Conservation (phyloP, 2,329 filamentous ascomycete species). For the Ophiostoma pallidulum region DNA sequence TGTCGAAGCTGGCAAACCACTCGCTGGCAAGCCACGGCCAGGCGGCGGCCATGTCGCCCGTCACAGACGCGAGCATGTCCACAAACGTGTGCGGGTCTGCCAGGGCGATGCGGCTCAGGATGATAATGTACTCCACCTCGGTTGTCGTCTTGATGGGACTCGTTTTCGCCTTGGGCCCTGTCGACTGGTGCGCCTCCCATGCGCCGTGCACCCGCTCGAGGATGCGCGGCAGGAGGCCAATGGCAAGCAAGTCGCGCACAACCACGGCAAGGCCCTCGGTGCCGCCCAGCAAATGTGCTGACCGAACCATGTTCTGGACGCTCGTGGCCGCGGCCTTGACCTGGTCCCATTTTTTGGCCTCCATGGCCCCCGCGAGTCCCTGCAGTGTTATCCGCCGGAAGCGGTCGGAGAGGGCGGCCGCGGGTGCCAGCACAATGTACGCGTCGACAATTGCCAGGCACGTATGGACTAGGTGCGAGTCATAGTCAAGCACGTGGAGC, state of each 20-base stretch:
- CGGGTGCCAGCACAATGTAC: slow-evolving; percentile 61
- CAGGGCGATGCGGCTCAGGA: slow-evolving; percentile 70
- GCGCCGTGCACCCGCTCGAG: slow-evolving; percentile 58
- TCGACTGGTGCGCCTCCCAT: slow-evolving; percentile 68
- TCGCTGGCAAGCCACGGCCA: slow-evolving; percentile 52
- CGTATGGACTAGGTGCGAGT: slow-evolving; percentile 51
- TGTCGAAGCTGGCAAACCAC: slow-evolving; percentile 62
- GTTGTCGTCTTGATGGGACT: slow-evolving; percentile 63
- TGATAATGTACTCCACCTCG: slow-evolving; percentile 75
- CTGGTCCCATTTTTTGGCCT: slow-evolving; percentile 47
- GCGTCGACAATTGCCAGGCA: slow-evolving; percentile 58
- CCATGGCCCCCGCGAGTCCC: slow-evolving; percentile 41
- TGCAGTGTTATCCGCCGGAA: slow-evolving; percentile 41
- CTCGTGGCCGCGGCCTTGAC: slow-evolving; percentile 49
- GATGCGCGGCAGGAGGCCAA: slow-evolving; percentile 53
- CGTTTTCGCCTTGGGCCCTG: slow-evolving; percentile 59
- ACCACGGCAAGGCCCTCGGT: slow-evolving; percentile 52
- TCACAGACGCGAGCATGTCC: slow-evolving; percentile 40
- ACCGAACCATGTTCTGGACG: slow-evolving; percentile 56
- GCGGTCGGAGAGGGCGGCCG: slow-evolving; percentile 51
- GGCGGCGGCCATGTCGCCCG: slow-evolving; percentile 26
- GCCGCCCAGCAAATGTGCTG: slow-evolving; percentile 53
- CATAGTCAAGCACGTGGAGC: slow-evolving; percentile 57
- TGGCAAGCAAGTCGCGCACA: slow-evolving; percentile 54
- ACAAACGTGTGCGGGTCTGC: slow-evolving; percentile 62